phyloP scores from a whole-genome alignment of 2,329 filamentous ascomycete species.

The Ceratocystis huliohia region DNA sequence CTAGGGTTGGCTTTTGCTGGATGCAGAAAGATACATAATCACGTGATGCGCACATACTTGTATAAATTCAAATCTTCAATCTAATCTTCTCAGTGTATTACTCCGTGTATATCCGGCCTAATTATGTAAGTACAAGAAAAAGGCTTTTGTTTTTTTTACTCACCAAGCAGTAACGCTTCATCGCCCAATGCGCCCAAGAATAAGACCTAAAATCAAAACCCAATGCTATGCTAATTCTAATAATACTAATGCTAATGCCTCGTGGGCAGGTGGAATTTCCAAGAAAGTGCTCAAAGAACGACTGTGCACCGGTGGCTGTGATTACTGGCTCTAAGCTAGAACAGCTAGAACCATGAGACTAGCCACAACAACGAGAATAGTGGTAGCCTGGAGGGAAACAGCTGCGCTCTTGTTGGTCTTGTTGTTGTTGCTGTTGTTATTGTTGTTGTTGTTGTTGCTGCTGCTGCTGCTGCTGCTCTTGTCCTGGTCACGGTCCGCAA shows the following conservation, averaged over 20 bases:
- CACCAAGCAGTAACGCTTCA: not conserved
- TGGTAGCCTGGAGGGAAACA: not conserved
- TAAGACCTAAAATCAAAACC: not conserved
- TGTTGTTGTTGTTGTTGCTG: not conserved
- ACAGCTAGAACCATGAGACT: not conserved
- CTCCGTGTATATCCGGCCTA: not conserved
- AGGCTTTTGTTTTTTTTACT: not conserved
- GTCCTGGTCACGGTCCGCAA: constrained; percentile 10
- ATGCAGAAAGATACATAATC: not conserved
- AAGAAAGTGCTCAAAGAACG: not conserved
- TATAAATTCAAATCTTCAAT: not conserved
- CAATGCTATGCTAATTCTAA: not conserved
- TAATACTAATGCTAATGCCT: not conserved
- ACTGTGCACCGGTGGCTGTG: no score
- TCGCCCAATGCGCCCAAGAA: not conserved
- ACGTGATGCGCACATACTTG: not conserved
- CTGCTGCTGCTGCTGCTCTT: not conserved
- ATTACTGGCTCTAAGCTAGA: not conserved
- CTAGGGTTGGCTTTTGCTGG: not conserved
- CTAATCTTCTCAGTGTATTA: not conserved
- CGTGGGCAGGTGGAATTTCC: not conserved
- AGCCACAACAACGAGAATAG: not conserved
- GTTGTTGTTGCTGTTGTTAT: not conserved
- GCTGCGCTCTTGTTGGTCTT: not conserved
- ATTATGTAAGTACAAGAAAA: constrained; percentile 2